Percentiles rank a stretch among this genome's conserved stretches.
phyloP scores from a whole-genome alignment of 1,284 basidiomycete genomes.

The Rhodotorula sp. region DNA sequence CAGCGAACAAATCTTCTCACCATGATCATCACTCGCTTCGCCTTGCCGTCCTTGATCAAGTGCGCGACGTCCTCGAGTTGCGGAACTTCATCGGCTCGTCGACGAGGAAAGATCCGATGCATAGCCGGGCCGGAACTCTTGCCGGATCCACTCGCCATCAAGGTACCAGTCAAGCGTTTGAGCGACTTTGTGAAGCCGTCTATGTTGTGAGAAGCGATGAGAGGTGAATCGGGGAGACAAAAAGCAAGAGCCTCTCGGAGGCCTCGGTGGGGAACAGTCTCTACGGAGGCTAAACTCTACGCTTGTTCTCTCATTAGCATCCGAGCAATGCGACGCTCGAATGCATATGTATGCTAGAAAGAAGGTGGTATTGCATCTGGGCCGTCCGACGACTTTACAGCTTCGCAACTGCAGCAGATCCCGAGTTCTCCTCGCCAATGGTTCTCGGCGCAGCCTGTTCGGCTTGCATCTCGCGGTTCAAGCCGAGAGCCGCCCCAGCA shows the following conservation, averaged over 20 bases:
- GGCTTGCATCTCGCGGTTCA: background rate
- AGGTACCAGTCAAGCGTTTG: background rate
- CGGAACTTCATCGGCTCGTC: conserved; percentile 12
- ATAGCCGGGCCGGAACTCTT: background rate
- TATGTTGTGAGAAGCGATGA: background rate
- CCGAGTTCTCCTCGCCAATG: too few species aligned
- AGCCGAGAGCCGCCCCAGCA: too few species aligned
- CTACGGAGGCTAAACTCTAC: background rate
- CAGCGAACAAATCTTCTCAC: background rate
- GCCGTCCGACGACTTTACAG: too few species aligned
- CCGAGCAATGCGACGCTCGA: too few species aligned
- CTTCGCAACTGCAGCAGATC: too few species aligned
- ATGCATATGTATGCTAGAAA: too few species aligned
- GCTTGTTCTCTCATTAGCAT: too few species aligned
- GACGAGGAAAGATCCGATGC: conserved; percentile 23
- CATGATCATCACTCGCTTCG: conserved; percentile 55
- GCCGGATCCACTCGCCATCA: background rate
- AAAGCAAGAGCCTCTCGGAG: background rate
- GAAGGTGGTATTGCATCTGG: too few species aligned
- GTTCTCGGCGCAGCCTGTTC: background rate
- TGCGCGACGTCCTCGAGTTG: conserved; percentile 46
- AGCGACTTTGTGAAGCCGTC: too few species aligned
- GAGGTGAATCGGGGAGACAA: background rate
- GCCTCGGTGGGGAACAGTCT: background rate
- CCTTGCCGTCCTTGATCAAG: conserved; percentile 50